These are phyloP conservation scores for Daldinia decipiens DNA, from an alignment of 495 filamentous ascomycete genomes.

Conservation along the genomic window DNA sequence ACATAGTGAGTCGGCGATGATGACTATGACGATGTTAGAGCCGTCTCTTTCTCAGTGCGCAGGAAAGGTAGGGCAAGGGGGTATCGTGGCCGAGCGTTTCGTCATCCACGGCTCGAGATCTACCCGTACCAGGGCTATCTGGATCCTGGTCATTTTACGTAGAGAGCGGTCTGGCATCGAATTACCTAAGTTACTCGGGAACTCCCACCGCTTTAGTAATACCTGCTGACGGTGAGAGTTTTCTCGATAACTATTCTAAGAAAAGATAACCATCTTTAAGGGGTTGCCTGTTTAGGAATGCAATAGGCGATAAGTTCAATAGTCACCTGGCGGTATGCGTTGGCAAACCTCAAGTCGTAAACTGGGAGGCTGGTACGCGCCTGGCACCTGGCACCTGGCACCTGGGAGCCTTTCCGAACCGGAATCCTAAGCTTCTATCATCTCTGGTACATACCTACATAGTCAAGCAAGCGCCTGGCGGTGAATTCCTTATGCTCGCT, in stretches of 20 bases:
- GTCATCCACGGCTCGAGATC: conserved; percentile 47
- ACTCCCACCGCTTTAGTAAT: conserved; percentile 42
- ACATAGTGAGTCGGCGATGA: conserved; percentile 9
- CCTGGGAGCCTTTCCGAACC: not conserved
- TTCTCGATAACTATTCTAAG: conserved; percentile 13
- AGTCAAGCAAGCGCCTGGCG: conserved; percentile 1
- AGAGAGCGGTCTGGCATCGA: conserved; percentile 37
- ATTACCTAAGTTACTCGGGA: conserved; percentile 21
- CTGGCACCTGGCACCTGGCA: not conserved
- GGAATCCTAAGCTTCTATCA: conserved; percentile 1
- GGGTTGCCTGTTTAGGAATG: not conserved
- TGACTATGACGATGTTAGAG: conserved; percentile 10
- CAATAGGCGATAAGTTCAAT: conserved; percentile 8
- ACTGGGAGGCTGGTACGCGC: not conserved
- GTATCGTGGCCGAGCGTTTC: conserved; percentile 44
- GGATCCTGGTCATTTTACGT: conserved; percentile 27
- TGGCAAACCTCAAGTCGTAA: not conserved
- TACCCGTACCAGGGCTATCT: conserved; percentile 41
- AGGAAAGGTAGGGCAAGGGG: conserved; percentile 38
- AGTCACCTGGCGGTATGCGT: not conserved
- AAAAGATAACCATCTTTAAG: conserved; percentile 14
- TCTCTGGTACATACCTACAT: not conserved
- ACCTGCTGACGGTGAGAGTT: conserved; percentile 33
- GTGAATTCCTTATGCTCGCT: not conserved
- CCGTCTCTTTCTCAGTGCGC: conserved; percentile 22